Evolutionary conservation across 164 flowering plant genomes (phyloP), one percentile per base, ranked within the genome.

Genomic region (Stephania japonica): DNA sequence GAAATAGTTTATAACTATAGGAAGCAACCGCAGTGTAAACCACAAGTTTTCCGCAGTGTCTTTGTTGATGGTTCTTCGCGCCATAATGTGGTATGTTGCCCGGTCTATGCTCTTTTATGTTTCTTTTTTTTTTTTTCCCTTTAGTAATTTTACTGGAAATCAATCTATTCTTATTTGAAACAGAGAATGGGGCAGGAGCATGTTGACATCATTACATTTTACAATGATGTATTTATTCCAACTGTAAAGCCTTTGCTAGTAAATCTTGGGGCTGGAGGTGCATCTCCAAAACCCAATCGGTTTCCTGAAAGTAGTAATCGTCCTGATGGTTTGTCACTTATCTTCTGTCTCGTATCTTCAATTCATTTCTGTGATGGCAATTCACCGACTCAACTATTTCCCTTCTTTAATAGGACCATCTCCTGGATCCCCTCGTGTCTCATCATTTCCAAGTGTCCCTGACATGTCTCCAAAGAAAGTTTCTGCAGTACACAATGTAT

Each of bases 381-480:
- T 6, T 38, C 27, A 7, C 49, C 49, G 8, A 59, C n/a, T 27
- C 5, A 38, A 27, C 10, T 4, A 9, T 65, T 56, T 44, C 70
- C 26, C 68, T 44, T 44, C 44, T 74, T 65, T 50, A 42, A 72
- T 59, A 92, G 98, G 89, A 78, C 86, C 79, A 79, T 84, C 87
- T 78, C 97, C 97, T 38, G 90, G 87, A 72, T 90, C 95, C 26
- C 97, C 97, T 2, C 87, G 81, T 70, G 53, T 87, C 68, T 80
- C 97, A 66, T 71, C 87, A 27, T 96, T 96, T 81, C 97, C 99
- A 42, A 87, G 83, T 77, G 87, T 96, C 42, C 99, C 99, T 73
- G 98, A 93, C 77, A 88, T 96, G 97, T 96, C 99, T 18, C 98
- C 99, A 0, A 93, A 91, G 86, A 93, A 96, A 81, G 97, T 96